Evolutionary conservation across 1,139 yeast species (phyloP).

Genomic region (Debaryomyces coudertii): DNA sequence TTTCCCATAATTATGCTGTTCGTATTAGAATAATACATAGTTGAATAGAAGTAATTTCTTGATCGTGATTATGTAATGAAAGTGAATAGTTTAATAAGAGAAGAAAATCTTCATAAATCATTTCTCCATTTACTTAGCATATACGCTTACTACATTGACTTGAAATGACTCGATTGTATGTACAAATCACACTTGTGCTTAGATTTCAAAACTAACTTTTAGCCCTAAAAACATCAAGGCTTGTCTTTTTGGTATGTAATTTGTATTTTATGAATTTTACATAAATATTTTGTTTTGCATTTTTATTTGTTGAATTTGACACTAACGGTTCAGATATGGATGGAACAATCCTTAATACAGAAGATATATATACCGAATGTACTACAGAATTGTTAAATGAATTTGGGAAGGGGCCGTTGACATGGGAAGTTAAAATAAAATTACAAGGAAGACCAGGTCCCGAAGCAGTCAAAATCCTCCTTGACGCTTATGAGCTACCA

Average conservation of each 20-base stretch:
- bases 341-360: constrained; percentile 88
- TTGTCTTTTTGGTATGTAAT: constrained; percentile 74
- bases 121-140: background rate
- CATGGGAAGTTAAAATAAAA: constrained; percentile 87
- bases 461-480: constrained; percentile 58
- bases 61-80: background rate
- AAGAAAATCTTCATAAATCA: background rate
- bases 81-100: too few relatives aligned
- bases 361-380: constrained; percentile 83
- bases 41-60: background rate
- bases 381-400: constrained; percentile 64
- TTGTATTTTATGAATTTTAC: background rate
- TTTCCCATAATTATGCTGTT: background rate
- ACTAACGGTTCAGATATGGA: constrained; percentile 71
- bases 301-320: background rate
- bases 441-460: constrained; percentile 92
- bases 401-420: constrained; percentile 74
- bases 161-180: constrained; percentile 1
- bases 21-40: background rate
- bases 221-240: constrained; percentile 54
- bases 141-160: background rate
- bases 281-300: background rate
- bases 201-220: constrained; percentile 5
- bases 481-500: constrained; percentile 70
- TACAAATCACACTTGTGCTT: background rate